Conservation (phyloP, 495 filamentous ascomycete genomes). For the Aspergillus hancockii region DNA sequence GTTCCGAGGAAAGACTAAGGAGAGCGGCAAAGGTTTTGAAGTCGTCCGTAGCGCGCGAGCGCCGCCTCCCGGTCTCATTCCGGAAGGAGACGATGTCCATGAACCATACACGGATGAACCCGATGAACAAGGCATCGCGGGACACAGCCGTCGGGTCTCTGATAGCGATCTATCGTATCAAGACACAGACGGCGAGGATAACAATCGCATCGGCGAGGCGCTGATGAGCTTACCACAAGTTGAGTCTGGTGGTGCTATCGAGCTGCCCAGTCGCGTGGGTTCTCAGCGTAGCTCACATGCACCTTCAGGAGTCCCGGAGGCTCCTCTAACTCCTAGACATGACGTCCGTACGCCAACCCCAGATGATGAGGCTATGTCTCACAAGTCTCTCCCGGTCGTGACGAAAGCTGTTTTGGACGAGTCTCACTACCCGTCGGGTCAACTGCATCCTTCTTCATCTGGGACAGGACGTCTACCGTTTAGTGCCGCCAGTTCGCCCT, state of each 20-base stretch:
- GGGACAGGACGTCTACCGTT: slow-evolving; percentile 59
- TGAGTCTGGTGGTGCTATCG: slow-evolving; percentile 62
- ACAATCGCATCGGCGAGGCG: slow-evolving; percentile 13
- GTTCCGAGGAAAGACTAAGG: slow-evolving; percentile 80
- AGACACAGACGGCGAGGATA: slow-evolving; percentile 46
- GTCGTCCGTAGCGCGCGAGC: slow-evolving; percentile 84
- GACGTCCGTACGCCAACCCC: slow-evolving; percentile 42
- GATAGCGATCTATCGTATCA: slow-evolving; percentile 44
- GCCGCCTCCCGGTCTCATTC: slow-evolving; percentile 48
- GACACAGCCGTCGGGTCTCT: slow-evolving; percentile 33
- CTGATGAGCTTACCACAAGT: slow-evolving; percentile 60
- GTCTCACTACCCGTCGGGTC: slow-evolving; percentile 16
- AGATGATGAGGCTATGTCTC: slow-evolving; percentile 13
- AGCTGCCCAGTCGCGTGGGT: slow-evolving; percentile 62
- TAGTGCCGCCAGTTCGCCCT: slow-evolving; percentile 53
- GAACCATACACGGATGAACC: slow-evolving; percentile 62
- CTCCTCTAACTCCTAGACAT: slow-evolving; percentile 58
- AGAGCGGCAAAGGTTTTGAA: slow-evolving; percentile 91
- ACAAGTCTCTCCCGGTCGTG: slow-evolving; percentile 23
- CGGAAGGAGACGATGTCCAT: slow-evolving; percentile 45
- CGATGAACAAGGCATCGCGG: slow-evolving; percentile 33
- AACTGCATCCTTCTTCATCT: slow-evolving; percentile 34
- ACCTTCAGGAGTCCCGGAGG: slow-evolving; percentile 31
- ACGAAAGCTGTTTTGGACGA: slow-evolving; percentile 23
- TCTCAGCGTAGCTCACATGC: slow-evolving; percentile 56